phyloP scores from a whole-genome alignment of 169 alveolate species.

The Plasmodium gonderi region DNA sequence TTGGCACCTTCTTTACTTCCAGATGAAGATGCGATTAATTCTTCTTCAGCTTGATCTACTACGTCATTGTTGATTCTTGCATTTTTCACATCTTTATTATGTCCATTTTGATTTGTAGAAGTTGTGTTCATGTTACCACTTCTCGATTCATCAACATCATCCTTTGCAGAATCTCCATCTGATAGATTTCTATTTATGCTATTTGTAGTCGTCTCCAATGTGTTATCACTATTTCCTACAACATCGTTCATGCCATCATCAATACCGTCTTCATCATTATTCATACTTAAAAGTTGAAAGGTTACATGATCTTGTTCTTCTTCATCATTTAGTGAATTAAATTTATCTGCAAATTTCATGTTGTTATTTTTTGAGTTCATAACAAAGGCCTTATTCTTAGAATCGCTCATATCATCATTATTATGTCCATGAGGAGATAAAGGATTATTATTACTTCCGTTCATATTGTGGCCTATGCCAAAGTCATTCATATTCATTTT shows the following conservation, averaged over 20 bases:
- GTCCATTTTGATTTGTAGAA: not conserved
- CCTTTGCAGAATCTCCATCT: not conserved
- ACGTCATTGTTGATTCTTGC: not conserved
- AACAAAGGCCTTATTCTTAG: not conserved
- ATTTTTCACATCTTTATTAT: not conserved
- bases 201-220: not conserved
- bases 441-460: not conserved
- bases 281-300: not conserved
- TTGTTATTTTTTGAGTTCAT: not conserved
- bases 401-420: not conserved
- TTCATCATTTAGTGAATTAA: not conserved
- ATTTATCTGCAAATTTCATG: not conserved
- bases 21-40: not conserved
- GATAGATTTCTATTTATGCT: not conserved
- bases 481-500: conserved; percentile 1
- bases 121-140: not conserved
- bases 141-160: not conserved
- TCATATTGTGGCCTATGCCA: not conserved
- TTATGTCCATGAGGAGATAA: not conserved
- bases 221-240: not conserved
- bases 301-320: not conserved
- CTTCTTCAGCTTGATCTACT: not conserved
- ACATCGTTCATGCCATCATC: not conserved
- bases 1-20: not conserved
- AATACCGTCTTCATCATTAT: not conserved